Evolutionary conservation across 1,284 basidiomycete genomes (phyloP), one percentile per base, ranked within the genome.

Genomic region (Ceratobasidium theobromae): DNA sequence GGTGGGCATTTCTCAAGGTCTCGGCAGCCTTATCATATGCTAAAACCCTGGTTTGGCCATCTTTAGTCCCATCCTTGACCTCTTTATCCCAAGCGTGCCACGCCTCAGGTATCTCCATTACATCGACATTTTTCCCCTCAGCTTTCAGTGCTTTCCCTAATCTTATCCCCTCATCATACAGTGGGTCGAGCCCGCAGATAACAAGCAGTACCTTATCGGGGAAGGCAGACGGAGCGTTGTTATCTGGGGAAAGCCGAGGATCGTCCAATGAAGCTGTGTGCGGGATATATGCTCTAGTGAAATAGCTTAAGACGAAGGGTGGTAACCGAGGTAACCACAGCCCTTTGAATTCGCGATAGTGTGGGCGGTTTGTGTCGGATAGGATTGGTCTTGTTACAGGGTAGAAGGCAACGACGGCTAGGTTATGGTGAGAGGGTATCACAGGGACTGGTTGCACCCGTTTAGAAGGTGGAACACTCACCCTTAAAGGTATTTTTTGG

Each of bases 241-340:
- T 49, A 21, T 52, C 53, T n/a, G 53, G 43, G 1, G 65, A 66
- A 16, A 57, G 27, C 9, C 53, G 53, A 4, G 64, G 65, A 32
- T 66, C 65, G 18, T 27, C n/a, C 33, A 23, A 45, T 21, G 30
- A 11, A 3, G 35, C 28, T 6, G 12, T 9, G 30, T 51, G 45
- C 11, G 53, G 27, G 16, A 51, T 28, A 45, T 41, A 41, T 8
- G 65, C 32, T 18, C 6, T 23, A 18, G 21, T 28, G 16, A 38
- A 30, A 16, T 11, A 41, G 18, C 18, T 18, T 27, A 57, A 30
- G 6, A 38, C 27, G n/a, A 16, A 14, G 33, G 12, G 27, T 14
- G 41, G 25, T 16, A 40, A 43, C 11, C 16, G 9, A 16, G 8
- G 27, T 32, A 27, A 3, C 3, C 12, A 8, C 35, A 3, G 1